Base-by-base conservation (phyloP, 495 filamentous ascomycete genomes). In the Aspergillus sclerotioniger region DNA sequence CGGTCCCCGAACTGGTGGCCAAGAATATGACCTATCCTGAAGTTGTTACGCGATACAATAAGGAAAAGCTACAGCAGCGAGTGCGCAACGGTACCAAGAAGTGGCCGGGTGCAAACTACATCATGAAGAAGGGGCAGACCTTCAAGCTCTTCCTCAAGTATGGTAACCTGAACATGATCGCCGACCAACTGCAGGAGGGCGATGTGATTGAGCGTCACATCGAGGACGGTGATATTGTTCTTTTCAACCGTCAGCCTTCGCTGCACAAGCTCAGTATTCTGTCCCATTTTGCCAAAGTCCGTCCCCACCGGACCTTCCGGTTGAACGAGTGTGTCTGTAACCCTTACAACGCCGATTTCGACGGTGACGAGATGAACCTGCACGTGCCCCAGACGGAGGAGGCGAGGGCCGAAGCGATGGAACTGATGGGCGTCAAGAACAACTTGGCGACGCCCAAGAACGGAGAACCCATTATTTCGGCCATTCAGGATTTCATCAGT, bases 291-390 rank as follows among this genome's bases (percentile, higher is more conserved):
- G 94, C 87, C 57, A 96, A 95, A 69, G 84, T 98, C 49, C 87
- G 95, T 50, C 94, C 93, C 6, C 93, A 96, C 84, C 87, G 93
- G 68, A 98, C 94, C 0, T 98, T 98, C 73, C 87, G 94, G 46
- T 80, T 98, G 51, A 98, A 98, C 67, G 94, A 98, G 68, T 98
- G 94, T 82, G 94, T 95, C 7, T 98, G 94, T 69, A 93, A 90
- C 44, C 94, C 94, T 8, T 98, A 98, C 81, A 98, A 98, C 73
- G 94, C 94, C 45, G 94, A 98, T 85, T 98, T 98, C 67, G 94
- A 98, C 64, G 94, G 94, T 62, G 94, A 98, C 61, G 94, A 98
- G 72, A 98, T 98, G 94, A 98, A 98, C 65, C 72, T 98, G 59
- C 94, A 98, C 72, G 92, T 98, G 6, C 94, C 94, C 15, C 94